These are phyloP conservation scores for Silybum marianum DNA, from an alignment of 129 eudicot genomes.

Conservation along the genomic window DNA sequence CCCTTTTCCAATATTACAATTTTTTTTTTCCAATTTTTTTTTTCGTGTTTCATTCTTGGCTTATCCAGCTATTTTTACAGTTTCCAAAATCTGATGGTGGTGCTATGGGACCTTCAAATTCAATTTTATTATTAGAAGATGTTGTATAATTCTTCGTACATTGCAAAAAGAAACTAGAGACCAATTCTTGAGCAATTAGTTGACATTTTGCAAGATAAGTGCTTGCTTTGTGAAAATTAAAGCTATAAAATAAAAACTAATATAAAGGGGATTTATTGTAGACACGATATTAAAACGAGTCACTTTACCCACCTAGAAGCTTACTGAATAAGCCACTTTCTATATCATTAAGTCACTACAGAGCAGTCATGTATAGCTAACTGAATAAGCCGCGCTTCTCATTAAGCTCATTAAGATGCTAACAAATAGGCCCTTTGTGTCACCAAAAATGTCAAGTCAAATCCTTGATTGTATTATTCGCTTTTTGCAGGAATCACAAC, in stretches of 20 bases:
- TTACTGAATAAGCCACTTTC: too few relatives aligned
- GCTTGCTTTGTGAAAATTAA: background rate
- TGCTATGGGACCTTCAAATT: background rate
- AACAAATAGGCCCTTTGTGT: too few relatives aligned
- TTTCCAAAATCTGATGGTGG: background rate
- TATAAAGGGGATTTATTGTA: background rate
- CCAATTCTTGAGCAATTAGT: background rate
- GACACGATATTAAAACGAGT: background rate
- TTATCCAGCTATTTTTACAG: background rate
- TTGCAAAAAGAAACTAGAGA: background rate
- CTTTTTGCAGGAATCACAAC: constrained; percentile 72
- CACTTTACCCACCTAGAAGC: too few relatives aligned
- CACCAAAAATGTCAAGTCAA: constrained; percentile 1
- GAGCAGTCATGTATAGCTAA: too few relatives aligned
- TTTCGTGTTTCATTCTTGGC: background rate
- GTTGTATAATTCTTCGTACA: background rate
- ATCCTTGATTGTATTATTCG: constrained; percentile 1
- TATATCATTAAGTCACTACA: too few relatives aligned
- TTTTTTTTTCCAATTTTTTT: background rate
- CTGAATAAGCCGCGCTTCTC: too few relatives aligned
- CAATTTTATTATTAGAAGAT: background rate
- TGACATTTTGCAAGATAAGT: background rate
- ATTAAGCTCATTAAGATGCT: too few relatives aligned
- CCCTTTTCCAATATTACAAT: background rate
- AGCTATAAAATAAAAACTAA: background rate